Conservation (phyloP, 2,329 filamentous ascomycete species). For the Lachnellula subtilissima region DNA sequence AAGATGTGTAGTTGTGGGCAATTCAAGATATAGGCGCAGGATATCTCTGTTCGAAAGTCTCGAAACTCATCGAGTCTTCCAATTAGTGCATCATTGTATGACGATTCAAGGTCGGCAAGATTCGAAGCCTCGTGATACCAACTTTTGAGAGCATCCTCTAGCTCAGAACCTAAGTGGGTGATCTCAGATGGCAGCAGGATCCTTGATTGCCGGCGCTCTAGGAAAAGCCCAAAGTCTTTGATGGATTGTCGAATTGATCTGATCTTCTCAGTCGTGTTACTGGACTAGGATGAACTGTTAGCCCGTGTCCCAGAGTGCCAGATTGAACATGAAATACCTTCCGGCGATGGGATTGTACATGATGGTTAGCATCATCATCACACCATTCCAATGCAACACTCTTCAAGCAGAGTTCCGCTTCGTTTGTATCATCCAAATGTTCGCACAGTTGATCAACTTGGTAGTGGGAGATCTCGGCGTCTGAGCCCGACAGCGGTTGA, state of each 20-base stretch:
- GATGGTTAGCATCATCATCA: background rate
- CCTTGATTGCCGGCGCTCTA: background rate
- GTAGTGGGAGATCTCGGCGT: background rate
- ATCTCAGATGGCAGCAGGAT: background rate
- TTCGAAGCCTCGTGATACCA: background rate
- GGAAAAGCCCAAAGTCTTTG: background rate
- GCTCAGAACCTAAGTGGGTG: background rate
- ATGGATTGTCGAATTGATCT: background rate
- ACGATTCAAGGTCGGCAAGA: background rate
- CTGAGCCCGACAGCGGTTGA: background rate
- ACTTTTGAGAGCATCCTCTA: background rate
- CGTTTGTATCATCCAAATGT: background rate
- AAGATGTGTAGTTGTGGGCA: constrained; percentile 30
- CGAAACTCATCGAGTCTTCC: background rate
- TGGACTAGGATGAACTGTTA: background rate
- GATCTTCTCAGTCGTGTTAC: background rate
- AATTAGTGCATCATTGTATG: background rate
- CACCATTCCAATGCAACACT: background rate
- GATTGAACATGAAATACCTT: background rate
- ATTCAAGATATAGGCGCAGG: constrained; percentile 13
- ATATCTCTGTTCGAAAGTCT: background rate
- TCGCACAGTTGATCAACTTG: background rate
- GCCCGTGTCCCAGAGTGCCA: no score
- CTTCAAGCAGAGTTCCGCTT: background rate
- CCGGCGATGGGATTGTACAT: background rate